Base-by-base conservation (phyloP, 108 stramenopile genomes). In the Nitzschia sp. region DNA sequence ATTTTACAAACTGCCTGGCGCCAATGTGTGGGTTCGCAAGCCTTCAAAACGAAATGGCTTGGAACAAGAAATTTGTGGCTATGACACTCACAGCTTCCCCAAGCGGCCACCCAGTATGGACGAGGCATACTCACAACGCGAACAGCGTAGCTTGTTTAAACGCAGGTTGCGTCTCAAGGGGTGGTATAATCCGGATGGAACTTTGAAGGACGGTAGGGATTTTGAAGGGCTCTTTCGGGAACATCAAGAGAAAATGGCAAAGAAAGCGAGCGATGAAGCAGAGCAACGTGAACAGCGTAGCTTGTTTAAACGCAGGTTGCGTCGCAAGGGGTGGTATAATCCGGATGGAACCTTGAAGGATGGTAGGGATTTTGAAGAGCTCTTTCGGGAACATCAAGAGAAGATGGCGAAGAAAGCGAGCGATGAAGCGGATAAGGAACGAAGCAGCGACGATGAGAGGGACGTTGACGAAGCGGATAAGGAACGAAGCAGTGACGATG, bases 31-130 rank as follows among this genome's bases (percentile, higher is more conserved):
- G 94, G 82, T 95, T 4, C 71, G 79, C 3, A 78, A 71, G 60
- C 56, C 57, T 35, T 27, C 25, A n/a, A 55, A 51, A 29, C 66
- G 36, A 1, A 92, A 89, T 81, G 83, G 55, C 4, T 79, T 95
- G 79, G 94, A 95, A 70, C 61, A 56, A 23, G 94, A 95, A 80
- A 81, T 95, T 54, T 61, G 77, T 15, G 66, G 58, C 1, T 95
- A 92, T 77, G 77, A 80, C 3, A 78, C 82, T 51, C 65, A 81
- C 2, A 57, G 67, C 29, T 92, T 91, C 73, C 91, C 91, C 0
- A 82, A 78, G 17, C 80, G 91, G 49, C 89, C 91, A 31, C 71
- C 74, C 13, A 78, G 70, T 31, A 69, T 84, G 72, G 89, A 86
- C 66, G 63, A 87, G 71, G 81, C 67, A 57, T 84, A 84, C 64